These are phyloP conservation scores for Saccharomyces mikatae DNA, from an alignment of 805 yeast genomes.

Conservation along the genomic window DNA sequence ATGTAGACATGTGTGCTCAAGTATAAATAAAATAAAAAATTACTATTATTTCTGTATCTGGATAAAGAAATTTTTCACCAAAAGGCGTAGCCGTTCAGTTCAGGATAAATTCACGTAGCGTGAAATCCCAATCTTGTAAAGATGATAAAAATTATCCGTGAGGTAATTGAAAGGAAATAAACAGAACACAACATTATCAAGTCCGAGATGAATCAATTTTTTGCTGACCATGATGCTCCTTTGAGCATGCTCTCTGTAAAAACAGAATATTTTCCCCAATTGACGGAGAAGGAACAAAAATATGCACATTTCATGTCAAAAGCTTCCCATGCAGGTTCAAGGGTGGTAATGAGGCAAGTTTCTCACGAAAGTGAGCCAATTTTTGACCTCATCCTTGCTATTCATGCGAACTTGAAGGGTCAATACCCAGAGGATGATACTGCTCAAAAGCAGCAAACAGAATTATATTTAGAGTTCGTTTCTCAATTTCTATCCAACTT, in stretches of 20 bases:
- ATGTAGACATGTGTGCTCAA: background rate
- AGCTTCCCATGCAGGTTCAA: conserved; percentile 78
- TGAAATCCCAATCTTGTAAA: background rate
- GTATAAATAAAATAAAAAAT: background rate
- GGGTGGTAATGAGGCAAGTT: conserved; percentile 73
- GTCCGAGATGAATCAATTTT: conserved; percentile 14
- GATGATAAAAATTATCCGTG: background rate
- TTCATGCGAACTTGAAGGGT: conserved; percentile 46
- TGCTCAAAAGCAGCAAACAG: conserved; percentile 28
- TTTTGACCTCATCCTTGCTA: conserved; percentile 55
- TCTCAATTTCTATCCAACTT: conserved; percentile 67
- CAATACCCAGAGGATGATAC: conserved; percentile 34
- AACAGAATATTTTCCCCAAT: conserved; percentile 50
- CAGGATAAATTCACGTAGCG: background rate
- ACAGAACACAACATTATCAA: background rate
- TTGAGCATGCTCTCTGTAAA: conserved; percentile 57
- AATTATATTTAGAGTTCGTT: conserved; percentile 55
- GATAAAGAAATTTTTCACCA: background rate
- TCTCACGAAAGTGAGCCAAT: conserved; percentile 74
- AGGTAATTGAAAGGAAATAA: background rate
- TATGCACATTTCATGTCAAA: conserved; percentile 80
- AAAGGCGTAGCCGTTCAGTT: background rate
- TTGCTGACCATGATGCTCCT: conserved; percentile 62
- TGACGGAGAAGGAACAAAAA: conserved; percentile 50
- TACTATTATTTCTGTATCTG: background rate